These are phyloP conservation scores for Cadophora gregata DNA, from an alignment of 2,329 filamentous ascomycete genomes.

Conservation along the genomic window DNA sequence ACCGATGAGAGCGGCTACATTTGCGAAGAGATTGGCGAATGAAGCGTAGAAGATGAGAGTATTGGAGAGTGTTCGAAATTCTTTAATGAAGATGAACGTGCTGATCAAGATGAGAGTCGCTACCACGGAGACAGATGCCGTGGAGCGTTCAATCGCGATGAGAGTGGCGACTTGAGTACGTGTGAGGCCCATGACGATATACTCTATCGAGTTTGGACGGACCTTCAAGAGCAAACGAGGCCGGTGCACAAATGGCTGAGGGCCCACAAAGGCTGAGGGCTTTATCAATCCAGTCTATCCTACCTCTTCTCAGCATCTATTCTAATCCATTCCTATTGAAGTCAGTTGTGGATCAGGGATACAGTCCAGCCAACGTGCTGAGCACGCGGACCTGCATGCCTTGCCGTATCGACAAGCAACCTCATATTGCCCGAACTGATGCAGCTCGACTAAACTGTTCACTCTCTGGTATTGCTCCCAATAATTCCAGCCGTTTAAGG, in stretches of 20 bases:
- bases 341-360: background rate
- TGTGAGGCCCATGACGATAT: slow-evolving; percentile 13
- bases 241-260: background rate
- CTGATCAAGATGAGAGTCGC: slow-evolving; percentile 73
- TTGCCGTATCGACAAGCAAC: too few species aligned
- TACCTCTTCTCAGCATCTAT: too few species aligned
- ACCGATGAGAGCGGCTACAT: slow-evolving; percentile 62
- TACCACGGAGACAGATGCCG: slow-evolving; percentile 72
- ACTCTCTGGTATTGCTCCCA: background rate
- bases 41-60: slow-evolving; percentile 65
- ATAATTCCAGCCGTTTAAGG: background rate
- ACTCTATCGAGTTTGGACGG: too few species aligned
- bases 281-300: too few species aligned
- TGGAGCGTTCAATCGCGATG: slow-evolving; percentile 68
- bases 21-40: slow-evolving; percentile 64
- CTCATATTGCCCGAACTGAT: background rate
- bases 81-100: slow-evolving; percentile 71
- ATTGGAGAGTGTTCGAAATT: slow-evolving; percentile 83
- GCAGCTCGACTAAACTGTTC: background rate
- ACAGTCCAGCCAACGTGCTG: slow-evolving; percentile 2
- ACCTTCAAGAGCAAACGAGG: too few species aligned
- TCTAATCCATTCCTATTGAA: background rate
- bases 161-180: slow-evolving; percentile 57
- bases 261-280: too few species aligned
- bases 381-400: slow-evolving; percentile 6